Evolutionary conservation across 2,329 filamentous ascomycete species (phyloP), one percentile per base, ranked within the genome.

Genomic region (Sarocladium brachiariae): DNA sequence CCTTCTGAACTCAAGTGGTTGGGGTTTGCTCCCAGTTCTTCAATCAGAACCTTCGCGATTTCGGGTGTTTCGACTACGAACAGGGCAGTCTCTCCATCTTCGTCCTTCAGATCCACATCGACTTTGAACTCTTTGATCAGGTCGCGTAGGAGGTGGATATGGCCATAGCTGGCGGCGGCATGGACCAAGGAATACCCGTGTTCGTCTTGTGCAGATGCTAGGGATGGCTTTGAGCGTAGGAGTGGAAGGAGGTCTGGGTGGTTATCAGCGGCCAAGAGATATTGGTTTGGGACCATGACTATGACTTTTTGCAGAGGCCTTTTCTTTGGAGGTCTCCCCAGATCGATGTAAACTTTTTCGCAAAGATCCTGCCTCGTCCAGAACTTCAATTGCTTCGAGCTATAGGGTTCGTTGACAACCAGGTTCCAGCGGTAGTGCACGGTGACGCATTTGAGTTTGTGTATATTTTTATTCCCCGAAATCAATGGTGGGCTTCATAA

Each of bases 151-250:
- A 99, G 82, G 51, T 87, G 80, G 31, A 89, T 71, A 64, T 97
- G 91, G 64, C 86, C 87, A 76, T 97, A 99, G 58, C 91, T 96
- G 16, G 89, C 85, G 14, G 92, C 89, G 49, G 93, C 93, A 68
- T 99, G 93, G 46, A 97, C 74, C 23, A 97, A 81, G 43, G 90
- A 95, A 72, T 99, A 99, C 61, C 93, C 93, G 62, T 96, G 87
- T 53, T 86, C 83, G 67, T 99, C 93, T 70, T 95, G 89, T 49
- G 78, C 72, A 2, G 83, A 79, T 50, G 93, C 92, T 50, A 95
- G 74, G n/a, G 80, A 70, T 30, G 89, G 88, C 58, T 89, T 80
- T 54, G 83, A 73, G 55, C 80, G 79, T 49, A 99, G 83, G 58
- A 91, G 81, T 52, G 82, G 74, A 54, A 96, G 74, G 50, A 99